phyloP scores from a whole-genome alignment of 352 stramenopile species.

The Phytophthora meadii region DNA sequence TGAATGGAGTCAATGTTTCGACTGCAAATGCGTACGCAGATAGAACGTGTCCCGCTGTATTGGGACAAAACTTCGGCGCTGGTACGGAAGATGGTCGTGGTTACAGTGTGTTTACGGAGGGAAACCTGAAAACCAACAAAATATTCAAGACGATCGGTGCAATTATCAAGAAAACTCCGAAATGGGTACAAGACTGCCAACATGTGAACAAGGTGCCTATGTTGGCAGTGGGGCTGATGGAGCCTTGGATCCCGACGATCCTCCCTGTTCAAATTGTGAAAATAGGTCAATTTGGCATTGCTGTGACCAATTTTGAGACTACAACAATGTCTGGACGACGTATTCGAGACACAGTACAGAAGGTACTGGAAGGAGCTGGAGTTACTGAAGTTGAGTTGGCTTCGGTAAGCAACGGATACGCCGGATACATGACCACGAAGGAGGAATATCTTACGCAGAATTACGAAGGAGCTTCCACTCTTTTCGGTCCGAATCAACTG shows the following conservation, averaged over 20 bases:
- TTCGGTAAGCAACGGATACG: slow-evolving; percentile 65
- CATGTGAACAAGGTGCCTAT: slow-evolving; percentile 48
- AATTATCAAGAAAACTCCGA: slow-evolving; percentile 18
- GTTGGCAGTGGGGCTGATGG: slow-evolving; percentile 48
- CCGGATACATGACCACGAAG: slow-evolving; percentile 65
- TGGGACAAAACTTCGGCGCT: slow-evolving; percentile 1
- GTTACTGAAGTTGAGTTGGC: slow-evolving; percentile 58
- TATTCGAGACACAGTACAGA: slow-evolving; percentile 45
- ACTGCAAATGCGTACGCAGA: neutral
- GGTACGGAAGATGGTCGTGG: slow-evolving; percentile 13
- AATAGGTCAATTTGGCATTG: slow-evolving; percentile 60
- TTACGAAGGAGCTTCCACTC: slow-evolving; percentile 77
- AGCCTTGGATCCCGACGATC: slow-evolving; percentile 52
- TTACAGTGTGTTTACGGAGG: neutral
- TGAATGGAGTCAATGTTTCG: neutral
- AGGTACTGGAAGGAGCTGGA: slow-evolving; percentile 24
- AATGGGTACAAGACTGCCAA: slow-evolving; percentile 57
- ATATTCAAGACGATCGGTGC: neutral
- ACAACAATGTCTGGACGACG: slow-evolving; percentile 67
- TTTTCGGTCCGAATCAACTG: slow-evolving; percentile 76
- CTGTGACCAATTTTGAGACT: slow-evolving; percentile 63
- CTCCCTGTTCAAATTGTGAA: slow-evolving; percentile 65
- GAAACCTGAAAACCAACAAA: slow-evolving; percentile 1
- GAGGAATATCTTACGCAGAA: slow-evolving; percentile 73
- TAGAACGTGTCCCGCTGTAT: slow-evolving; percentile 1